Evolutionary conservation across 2,329 filamentous ascomycete species (phyloP).

Genomic region (Chrysosporium keratinophilum): DNA sequence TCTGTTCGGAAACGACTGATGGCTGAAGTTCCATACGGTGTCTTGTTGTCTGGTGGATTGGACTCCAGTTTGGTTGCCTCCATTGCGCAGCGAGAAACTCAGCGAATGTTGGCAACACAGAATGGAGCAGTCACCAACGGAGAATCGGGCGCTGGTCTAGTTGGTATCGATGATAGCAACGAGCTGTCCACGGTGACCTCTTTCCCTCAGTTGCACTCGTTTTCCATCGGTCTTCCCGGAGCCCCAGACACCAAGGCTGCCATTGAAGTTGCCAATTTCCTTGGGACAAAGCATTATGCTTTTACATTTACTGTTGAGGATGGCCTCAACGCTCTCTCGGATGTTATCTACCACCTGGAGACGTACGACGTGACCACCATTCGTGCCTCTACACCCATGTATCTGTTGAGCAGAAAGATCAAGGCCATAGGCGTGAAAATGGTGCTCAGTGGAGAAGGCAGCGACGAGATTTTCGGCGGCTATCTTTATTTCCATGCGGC

Average conservation of each 20-base stretch:
- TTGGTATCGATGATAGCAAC: conserved; percentile 90
- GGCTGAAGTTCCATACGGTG: conserved; percentile 97
- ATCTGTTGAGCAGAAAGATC: conserved; percentile 93
- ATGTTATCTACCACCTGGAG: conserved; percentile 97
- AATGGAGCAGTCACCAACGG: conserved; percentile 37
- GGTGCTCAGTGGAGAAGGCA: conserved; percentile 93
- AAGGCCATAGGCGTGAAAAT: conserved; percentile 99
- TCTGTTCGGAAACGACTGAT: conserved; percentile 93
- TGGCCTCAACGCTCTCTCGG: conserved; percentile 87
- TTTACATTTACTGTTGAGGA: conserved; percentile 98
- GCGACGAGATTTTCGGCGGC: conserved; percentile 95
- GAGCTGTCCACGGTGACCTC: conserved; percentile 81
- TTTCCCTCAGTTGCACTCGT: conserved; percentile 91
- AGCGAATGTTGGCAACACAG: conserved; percentile 57
- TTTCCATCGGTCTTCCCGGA: conserved; percentile 91
- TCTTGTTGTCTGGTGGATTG: conserved; percentile 84
- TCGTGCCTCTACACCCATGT: conserved; percentile 97
- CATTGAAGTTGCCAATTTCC: conserved; percentile 85
- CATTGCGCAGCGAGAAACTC: conserved; percentile 87
- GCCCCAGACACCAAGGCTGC: conserved; percentile 89
- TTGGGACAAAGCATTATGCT: conserved; percentile 94
- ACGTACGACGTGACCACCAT: conserved; percentile 98
- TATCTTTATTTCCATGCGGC: conserved; percentile 98
- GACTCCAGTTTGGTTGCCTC: conserved; percentile 92
- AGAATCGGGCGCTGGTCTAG: conserved; percentile 45